A percentile compares a stretch with the other conserved stretches of the same genome.
These are phyloP conservation scores for Saposhnikovia divaricata DNA, from an alignment of 129 eudicot species.

Conservation along the genomic window DNA sequence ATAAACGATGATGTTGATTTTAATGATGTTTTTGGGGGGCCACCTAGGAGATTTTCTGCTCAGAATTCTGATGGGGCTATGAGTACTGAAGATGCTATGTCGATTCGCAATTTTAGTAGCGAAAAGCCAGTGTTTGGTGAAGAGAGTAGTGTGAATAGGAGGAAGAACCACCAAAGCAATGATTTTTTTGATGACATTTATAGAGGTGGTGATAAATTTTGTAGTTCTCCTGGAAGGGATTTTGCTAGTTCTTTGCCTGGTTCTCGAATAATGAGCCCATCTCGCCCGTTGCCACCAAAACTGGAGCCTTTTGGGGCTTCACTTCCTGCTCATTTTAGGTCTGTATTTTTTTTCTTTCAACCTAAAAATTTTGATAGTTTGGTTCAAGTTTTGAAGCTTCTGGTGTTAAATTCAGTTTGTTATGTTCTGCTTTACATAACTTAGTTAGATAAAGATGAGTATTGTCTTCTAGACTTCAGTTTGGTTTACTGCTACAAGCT, in stretches of 20 bases:
- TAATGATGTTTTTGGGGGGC: constrained; percentile 93
- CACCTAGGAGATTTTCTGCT: constrained; percentile 61
- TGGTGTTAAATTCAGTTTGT: background rate
- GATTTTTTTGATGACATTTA: constrained; percentile 79
- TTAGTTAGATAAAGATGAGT: background rate
- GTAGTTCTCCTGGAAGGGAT: constrained; percentile 45
- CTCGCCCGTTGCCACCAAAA: constrained; percentile 19
- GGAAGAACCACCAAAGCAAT: constrained; percentile 24
- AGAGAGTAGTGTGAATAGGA: constrained; percentile 31
- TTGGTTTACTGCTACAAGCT: background rate
- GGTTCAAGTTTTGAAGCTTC: background rate
- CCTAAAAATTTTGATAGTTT: background rate
- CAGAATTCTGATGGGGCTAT: constrained; percentile 34
- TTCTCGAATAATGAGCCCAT: constrained; percentile 48
- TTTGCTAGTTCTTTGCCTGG: constrained; percentile 31
- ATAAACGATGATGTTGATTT: constrained; percentile 79
- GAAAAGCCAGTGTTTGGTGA: constrained; percentile 80
- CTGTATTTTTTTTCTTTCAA: background rate
- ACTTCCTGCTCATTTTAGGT: constrained; percentile 64
- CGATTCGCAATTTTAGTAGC: constrained; percentile 16
- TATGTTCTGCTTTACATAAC: background rate
- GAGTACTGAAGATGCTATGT: constrained; percentile 14
- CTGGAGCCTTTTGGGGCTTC: constrained; percentile 37
- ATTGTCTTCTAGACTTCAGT: background rate
- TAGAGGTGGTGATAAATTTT: constrained; percentile 37